These are phyloP conservation scores for Pseudogymnoascus sp. DNA, from an alignment of 2,329 filamentous ascomycete species.

Conservation along the genomic window DNA sequence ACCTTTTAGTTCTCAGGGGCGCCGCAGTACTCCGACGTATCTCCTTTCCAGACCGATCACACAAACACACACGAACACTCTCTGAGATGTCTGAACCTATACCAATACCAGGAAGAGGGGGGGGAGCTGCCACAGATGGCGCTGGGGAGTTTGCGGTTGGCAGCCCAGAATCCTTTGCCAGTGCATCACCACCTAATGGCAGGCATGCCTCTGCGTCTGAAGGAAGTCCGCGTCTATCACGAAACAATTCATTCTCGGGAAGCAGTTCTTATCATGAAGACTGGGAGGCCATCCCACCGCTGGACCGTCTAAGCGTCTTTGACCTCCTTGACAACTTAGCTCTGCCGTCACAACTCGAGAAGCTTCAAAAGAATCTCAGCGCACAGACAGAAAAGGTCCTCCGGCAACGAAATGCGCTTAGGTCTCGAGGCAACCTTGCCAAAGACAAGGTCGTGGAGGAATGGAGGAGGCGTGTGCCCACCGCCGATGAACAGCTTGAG, in stretches of 20 bases:
- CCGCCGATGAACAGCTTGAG: conserved; percentile 86
- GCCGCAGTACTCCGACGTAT: conserved; percentile 36
- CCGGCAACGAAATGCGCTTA: conserved; percentile 73
- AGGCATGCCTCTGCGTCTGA: conserved; percentile 39
- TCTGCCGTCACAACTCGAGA: conserved; percentile 83
- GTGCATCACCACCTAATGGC: conserved; percentile 40
- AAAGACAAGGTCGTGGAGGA: conserved; percentile 87
- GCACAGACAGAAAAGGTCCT: conserved; percentile 80
- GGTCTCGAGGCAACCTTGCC: conserved; percentile 69
- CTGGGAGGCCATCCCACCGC: conserved; percentile 77
- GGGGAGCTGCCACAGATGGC: neutral
- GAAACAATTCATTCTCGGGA: conserved; percentile 74
- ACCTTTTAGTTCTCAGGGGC: conserved; percentile 36
- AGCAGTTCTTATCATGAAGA: conserved; percentile 83
- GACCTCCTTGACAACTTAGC: conserved; percentile 93
- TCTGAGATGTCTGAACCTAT: conserved; percentile 41
- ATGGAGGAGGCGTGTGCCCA: conserved; percentile 78
- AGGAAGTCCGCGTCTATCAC: conserved; percentile 58
- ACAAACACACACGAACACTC: conserved; percentile 32
- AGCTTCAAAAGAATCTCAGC: conserved; percentile 74
- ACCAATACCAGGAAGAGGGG: conserved; percentile 29
- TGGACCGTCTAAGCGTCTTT: conserved; percentile 85
- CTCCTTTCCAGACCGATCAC: conserved; percentile 35
- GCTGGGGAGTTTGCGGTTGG: neutral
- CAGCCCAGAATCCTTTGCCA: conserved; percentile 34